Base-by-base conservation (phyloP, 177 flowering plant genomes). In the Vitis hybrid region DNA sequence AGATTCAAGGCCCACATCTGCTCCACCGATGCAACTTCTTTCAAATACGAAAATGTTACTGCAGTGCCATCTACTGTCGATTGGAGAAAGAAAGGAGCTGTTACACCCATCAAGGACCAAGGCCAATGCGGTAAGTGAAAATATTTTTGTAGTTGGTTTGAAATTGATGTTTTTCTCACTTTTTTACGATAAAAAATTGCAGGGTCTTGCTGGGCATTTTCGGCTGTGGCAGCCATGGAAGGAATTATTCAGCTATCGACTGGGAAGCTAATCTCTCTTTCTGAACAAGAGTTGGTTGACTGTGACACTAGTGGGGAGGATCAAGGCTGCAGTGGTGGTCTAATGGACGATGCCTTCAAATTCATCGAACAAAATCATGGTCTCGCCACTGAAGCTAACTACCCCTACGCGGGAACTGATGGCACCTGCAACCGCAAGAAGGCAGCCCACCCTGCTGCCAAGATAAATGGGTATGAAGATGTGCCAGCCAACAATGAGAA, bases 171-270 rank as follows among this genome's bases (percentile, higher is more conserved):
- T 34, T 34, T 5, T 34, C 45, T 34, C 45, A 34, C 45, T 34
- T 1, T 34, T 0, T 34, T 4, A 34, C 7, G 45, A 34, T 34
- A 34, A 14, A 21, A 18, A 64, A 6, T 0, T 52, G 50, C 64
- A 74, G 78, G 79, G 65, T 64, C 67, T 18, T 77, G 79, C 34
- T 77, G 79, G 79, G 79, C 79, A 21, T 77, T 77, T 58, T 72
- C 77, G 3, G 79, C 83, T 1, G 83, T 78, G 11, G 82, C 83
- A 26, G 82, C 82, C 2, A 32, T 78, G 58, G 85, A 82, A 71
- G 82, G 83, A n/a, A 68, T 78, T 23, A 69, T 49, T 4, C 9
- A 78, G 67, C 23, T 80, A 21, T 70, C 50, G 15, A 78, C 77
- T 0, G 80, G 83, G 10, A 72, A 76, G n/a, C 48, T 76, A 49